These are phyloP conservation scores for Mortierella hygrophila DNA, from an alignment of 192 early-diverging fungal species.

Conservation along the genomic window DNA sequence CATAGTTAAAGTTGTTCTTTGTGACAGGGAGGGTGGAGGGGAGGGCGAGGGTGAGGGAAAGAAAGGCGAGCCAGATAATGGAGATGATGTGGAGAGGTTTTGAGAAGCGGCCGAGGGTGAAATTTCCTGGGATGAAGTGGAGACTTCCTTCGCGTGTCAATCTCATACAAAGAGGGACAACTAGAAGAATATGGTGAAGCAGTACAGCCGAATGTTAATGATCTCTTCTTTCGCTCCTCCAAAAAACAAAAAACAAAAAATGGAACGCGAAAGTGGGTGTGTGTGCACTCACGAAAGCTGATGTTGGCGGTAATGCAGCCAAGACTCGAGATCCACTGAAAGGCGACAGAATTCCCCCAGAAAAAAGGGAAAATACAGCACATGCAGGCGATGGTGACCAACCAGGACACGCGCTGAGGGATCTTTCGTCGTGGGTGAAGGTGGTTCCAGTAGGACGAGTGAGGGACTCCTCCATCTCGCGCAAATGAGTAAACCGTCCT, in stretches of 20 bases:
- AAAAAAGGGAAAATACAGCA: conserved; percentile 44
- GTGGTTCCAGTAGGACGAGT: conserved; percentile 42
- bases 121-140: conserved; percentile 28
- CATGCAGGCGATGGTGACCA: conserved; percentile 36
- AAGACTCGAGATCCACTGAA: conserved; percentile 46
- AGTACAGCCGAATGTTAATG: not conserved
- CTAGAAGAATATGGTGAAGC: not conserved
- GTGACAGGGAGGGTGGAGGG: conserved; percentile 24
- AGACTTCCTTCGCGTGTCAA: conserved; percentile 33
- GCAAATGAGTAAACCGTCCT: conserved; percentile 35
- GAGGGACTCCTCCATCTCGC: conserved; percentile 43
- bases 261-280: not conserved
- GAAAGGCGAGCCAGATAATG: conserved; percentile 25
- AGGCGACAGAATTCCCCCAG: conserved; percentile 46
- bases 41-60: conserved; percentile 26
- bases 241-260: not conserved
- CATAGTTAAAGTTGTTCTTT: conserved; percentile 46
- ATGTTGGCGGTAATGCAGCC: conserved; percentile 43
- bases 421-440: conserved; percentile 31
- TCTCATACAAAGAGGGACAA: conserved; percentile 45
- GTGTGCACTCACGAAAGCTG: conserved; percentile 24
- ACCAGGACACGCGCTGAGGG: conserved; percentile 44
- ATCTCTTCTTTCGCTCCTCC: not conserved
- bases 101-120: conserved; percentile 32
- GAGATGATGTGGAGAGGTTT: conserved; percentile 19